phyloP scores from a whole-genome alignment of 495 filamentous ascomycete species.

The Penicillium turbatum region DNA sequence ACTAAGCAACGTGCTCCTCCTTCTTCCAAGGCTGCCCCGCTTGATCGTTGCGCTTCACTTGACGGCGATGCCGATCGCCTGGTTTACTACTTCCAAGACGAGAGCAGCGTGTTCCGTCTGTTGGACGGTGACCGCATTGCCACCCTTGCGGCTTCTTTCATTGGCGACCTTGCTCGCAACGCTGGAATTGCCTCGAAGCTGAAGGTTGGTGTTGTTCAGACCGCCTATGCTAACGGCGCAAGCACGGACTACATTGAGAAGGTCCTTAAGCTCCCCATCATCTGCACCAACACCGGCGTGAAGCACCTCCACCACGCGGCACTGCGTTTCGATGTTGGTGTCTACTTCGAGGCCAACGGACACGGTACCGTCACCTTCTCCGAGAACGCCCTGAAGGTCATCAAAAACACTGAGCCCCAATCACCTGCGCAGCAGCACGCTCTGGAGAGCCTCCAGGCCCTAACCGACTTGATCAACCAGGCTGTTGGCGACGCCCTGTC shows the following conservation, averaged over 20 bases:
- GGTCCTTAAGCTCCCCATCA: slow-evolving; percentile 80
- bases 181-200: slow-evolving; percentile 75
- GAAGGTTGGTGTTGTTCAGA: slow-evolving; percentile 91
- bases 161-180: slow-evolving; percentile 76
- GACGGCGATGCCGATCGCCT: slow-evolving; percentile 95
- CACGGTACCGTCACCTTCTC: slow-evolving; percentile 97
- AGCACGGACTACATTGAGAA: slow-evolving; percentile 87
- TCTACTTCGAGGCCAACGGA: slow-evolving; percentile 98
- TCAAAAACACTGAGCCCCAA: slow-evolving; percentile 73
- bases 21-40: slow-evolving; percentile 64
- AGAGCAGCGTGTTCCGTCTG: slow-evolving; percentile 76
- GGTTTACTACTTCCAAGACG: slow-evolving; percentile 90
- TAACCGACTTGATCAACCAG: slow-evolving; percentile 92
- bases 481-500: slow-evolving; percentile 94
- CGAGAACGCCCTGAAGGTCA: slow-evolving; percentile 67
- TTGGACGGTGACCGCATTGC: slow-evolving; percentile 97
- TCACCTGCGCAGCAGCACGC: slow-evolving; percentile 86
- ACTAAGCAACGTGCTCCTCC: slow-evolving; percentile 90
- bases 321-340: slow-evolving; percentile 83
- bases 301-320: slow-evolving; percentile 97
- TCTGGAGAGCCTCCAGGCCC: slow-evolving; percentile 72
- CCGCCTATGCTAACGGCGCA: slow-evolving; percentile 96
- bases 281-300: slow-evolving; percentile 92
- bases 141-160: slow-evolving; percentile 88
- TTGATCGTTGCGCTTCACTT: slow-evolving; percentile 84